Conservation (phyloP, 2,329 filamentous ascomycete genomes). For the Stromatinia cepivora region DNA sequence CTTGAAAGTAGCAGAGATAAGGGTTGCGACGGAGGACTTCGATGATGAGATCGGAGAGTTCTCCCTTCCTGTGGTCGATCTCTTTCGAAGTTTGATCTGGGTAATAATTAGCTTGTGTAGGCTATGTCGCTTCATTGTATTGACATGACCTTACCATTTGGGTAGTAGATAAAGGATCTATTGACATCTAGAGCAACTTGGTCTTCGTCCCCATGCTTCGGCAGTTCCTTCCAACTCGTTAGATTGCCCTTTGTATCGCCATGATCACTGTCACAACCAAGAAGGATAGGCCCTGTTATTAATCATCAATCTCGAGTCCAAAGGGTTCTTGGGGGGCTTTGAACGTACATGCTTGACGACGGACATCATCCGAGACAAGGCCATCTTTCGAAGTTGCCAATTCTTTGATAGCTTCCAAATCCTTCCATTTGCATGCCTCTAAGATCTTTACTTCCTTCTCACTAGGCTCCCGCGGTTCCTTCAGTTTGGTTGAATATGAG, state of each 20-base stretch:
- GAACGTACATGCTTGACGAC: constrained; percentile 74
- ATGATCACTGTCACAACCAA: constrained; percentile 46
- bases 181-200: constrained; percentile 93
- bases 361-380: constrained; percentile 65
- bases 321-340: not conserved
- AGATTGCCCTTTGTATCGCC: constrained; percentile 32
- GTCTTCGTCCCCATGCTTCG: constrained; percentile 80
- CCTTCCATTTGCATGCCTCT: constrained; percentile 58
- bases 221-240: constrained; percentile 51
- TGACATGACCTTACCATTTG: constrained; percentile 59
- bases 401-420: constrained; percentile 56
- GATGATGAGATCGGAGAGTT: constrained; percentile 78
- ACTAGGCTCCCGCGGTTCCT: constrained; percentile 20
- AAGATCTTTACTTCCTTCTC: constrained; percentile 52
- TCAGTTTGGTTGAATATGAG: not conserved
- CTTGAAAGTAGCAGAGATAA: constrained; percentile 92
- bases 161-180: constrained; percentile 97
- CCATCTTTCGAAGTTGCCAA: constrained; percentile 67
- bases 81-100: constrained; percentile 70
- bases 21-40: constrained; percentile 78
- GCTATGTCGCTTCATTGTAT: constrained; percentile 10
- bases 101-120: constrained; percentile 34
- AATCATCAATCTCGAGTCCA: constrained; percentile 28
- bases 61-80: constrained; percentile 67
- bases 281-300: constrained; percentile 60